phyloP scores from a whole-genome alignment of 805 yeast species.

The Metschnikowia noctiluminum region DNA sequence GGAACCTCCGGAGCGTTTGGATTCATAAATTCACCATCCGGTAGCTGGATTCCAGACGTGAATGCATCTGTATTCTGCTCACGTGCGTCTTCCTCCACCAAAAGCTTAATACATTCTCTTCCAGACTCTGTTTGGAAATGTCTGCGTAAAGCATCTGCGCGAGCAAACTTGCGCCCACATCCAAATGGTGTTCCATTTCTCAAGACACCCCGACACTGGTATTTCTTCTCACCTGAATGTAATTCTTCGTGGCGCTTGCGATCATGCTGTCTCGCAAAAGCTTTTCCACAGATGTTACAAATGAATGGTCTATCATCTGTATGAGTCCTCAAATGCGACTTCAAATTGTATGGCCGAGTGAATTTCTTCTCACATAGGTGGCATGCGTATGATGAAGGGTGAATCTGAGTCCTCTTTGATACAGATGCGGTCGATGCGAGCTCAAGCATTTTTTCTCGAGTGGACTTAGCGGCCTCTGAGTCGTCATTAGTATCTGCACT shows the following conservation, averaged over 20 bases:
- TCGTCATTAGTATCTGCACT: conserved; percentile 13
- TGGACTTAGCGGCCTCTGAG: conserved; percentile 18
- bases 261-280: conserved; percentile 55
- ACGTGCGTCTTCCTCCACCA: conserved; percentile 40
- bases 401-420: conserved; percentile 59
- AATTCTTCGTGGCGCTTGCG: conserved; percentile 48
- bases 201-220: conserved; percentile 64
- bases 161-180: conserved; percentile 44
- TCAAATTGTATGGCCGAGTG: conserved; percentile 89
- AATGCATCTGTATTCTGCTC: conserved; percentile 19
- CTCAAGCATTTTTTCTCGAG: conserved; percentile 60
- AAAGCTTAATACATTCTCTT: conserved; percentile 37
- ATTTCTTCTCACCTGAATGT: conserved; percentile 74
- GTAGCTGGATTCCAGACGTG: conserved; percentile 18
- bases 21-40: conserved; percentile 19
- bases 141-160: conserved; percentile 44
- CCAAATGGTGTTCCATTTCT: conserved; percentile 49
- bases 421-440: conserved; percentile 57
- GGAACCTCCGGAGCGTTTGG: conserved; percentile 21
- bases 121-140: conserved; percentile 49
- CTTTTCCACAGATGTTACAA: conserved; percentile 73
- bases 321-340: conserved; percentile 88
- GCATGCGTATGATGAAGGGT: conserved; percentile 75
- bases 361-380: conserved; percentile 80
- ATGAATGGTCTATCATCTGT: conserved; percentile 78